Evolutionary conservation across 1,139 yeast species (phyloP).

Genomic region (Blastobotrys aristatus): DNA sequence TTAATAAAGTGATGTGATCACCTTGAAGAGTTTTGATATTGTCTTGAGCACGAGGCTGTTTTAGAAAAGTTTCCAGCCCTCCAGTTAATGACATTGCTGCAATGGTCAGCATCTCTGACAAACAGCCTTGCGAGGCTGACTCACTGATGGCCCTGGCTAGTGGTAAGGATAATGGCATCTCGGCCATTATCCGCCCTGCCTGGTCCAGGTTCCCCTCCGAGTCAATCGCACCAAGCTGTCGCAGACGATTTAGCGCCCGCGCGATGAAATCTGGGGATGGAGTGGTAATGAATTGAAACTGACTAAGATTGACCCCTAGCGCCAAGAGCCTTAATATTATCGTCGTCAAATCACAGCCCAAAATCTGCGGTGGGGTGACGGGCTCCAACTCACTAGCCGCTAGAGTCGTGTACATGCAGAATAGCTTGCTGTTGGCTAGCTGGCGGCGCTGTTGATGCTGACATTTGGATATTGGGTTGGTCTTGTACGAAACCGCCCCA

Average conservation of each 20-base stretch:
- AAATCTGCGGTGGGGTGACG: conserved; percentile 79
- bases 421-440: conserved; percentile 79
- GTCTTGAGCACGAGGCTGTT: conserved; percentile 36
- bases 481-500: conserved; percentile 2
- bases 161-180: conserved; percentile 57
- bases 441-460: conserved; percentile 20
- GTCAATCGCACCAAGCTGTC: conserved; percentile 66
- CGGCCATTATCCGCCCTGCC: conserved; percentile 70
- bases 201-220: conserved; percentile 77
- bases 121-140: conserved; percentile 41
- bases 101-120: conserved; percentile 72
- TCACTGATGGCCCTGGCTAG: conserved; percentile 20
- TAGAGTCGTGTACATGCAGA: conserved; percentile 80
- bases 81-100: conserved; percentile 53
- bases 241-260: conserved; percentile 49
- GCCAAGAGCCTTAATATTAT: conserved; percentile 77
- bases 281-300: conserved; percentile 85
- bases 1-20: conserved; percentile 76
- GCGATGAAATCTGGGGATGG: conserved; percentile 82
- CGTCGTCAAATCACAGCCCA: conserved; percentile 68
- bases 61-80: conserved; percentile 42
- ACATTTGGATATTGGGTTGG: conserved; percentile 20
- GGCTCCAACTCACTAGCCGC: conserved; percentile 70
- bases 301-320: conserved; percentile 79
- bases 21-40: conserved; percentile 80